phyloP scores from a whole-genome alignment of 805 yeast species.

The Spathaspora girioi region DNA sequence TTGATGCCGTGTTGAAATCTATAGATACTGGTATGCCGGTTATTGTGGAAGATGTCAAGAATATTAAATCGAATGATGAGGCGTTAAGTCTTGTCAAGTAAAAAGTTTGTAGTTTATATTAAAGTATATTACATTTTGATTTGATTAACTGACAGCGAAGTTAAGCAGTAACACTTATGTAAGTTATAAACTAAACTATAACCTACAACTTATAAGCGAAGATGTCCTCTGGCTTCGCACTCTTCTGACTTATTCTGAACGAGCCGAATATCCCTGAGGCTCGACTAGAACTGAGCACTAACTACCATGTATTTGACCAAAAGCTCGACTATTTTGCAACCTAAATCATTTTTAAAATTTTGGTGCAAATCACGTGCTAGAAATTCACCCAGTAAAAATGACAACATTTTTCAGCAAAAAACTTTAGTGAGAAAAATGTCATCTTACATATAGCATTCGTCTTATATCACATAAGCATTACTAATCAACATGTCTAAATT shows the following conservation, averaged over 20 bases:
- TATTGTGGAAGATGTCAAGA: constrained; percentile 19
- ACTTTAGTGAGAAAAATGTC: neutral
- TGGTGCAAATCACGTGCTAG: neutral
- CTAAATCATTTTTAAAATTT: neutral
- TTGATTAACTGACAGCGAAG: too few relatives aligned
- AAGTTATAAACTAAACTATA: too few relatives aligned
- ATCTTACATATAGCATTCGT: constrained; percentile 2
- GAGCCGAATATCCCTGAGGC: too few relatives aligned
- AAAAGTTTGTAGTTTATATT: neutral
- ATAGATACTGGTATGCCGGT: constrained; percentile 33
- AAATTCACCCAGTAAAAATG: neutral
- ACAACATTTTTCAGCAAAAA: neutral
- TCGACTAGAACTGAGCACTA: too few relatives aligned
- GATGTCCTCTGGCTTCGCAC: too few relatives aligned
- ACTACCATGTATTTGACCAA: too few relatives aligned
- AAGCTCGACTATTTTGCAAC: neutral
- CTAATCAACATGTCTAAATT: constrained; percentile 33
- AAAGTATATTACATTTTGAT: too few relatives aligned
- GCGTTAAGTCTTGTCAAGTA: neutral
- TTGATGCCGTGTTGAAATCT: constrained; percentile 32
- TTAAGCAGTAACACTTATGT: too few relatives aligned
- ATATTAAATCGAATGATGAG: neutral
- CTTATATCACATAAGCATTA: too few relatives aligned
- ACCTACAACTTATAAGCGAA: too few relatives aligned
- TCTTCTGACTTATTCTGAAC: too few relatives aligned